Base-by-base conservation (phyloP, 352 stramenopile species). In the Globisporangium abappressorium region DNA sequence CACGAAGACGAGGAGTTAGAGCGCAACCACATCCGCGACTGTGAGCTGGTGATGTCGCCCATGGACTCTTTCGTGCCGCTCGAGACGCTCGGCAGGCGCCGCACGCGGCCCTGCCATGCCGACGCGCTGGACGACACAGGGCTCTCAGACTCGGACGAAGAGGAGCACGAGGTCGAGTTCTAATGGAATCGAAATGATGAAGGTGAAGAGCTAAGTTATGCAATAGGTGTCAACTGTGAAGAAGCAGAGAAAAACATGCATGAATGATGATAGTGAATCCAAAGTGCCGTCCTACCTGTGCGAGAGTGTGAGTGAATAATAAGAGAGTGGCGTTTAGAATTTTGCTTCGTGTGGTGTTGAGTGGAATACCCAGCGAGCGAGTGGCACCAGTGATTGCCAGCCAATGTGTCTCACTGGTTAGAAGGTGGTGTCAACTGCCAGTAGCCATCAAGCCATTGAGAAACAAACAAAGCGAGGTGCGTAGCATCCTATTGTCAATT, bases 51-150 rank as follows among this genome's bases (percentile, higher is more conserved):
- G 41, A 49, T 49, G 28, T 77, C 71, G 5, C 69, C 75, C 11
- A 77, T 69, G 55, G 77, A 82, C 60, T 69, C 58, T 67, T 85
- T 85, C 54, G 73, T 83, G 54, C 72, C 77, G 28, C 60, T 85
- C 26, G 78, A 85, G 62, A 71, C 68, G 8, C 67, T 72, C n/a
- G 67, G 67, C 8, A 46, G 62, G 9, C 65, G 65, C 26, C 36
- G 65, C n/a, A 71, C 66, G 28, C 59, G 58, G 3, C 66, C 66
- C n/a, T 66, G 53, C 28, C 34, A 71, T 22, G 36, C 38, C 3
- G 66, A 63, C 41, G 66, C 53, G n/a, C 59, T 66, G 6, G 64
- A 70, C 34, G 46, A 54, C 51, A 34, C 43, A 30, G 61, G 57
- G 20, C 26, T 55, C 34, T 49, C 43, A 6, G 41, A 62, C 51